These are phyloP conservation scores for Sporobolomyces pararoseus DNA, from an alignment of 768 basidiomycete genomes.

Conservation along the genomic window DNA sequence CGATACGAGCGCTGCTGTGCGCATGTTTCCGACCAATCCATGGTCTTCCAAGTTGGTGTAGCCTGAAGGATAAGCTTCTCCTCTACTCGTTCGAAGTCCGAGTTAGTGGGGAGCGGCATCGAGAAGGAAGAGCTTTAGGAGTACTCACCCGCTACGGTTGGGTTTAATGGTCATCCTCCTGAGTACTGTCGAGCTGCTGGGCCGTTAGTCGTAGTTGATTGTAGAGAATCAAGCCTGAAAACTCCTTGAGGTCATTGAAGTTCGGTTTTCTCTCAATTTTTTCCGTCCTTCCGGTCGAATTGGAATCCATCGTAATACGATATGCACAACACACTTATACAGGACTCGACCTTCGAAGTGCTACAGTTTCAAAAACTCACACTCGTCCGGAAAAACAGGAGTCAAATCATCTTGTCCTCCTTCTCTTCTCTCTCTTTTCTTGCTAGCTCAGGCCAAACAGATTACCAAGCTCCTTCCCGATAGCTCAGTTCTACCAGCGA, in stretches of 20 bases:
- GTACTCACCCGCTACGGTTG: constrained; percentile 20
- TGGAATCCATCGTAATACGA: too few species aligned
- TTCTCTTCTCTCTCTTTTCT: not conserved
- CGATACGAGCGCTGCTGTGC: constrained; percentile 34
- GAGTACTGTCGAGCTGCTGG: not conserved
- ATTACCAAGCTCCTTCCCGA: too few species aligned
- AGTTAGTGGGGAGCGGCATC: not conserved
- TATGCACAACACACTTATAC: too few species aligned
- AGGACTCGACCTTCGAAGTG: too few species aligned
- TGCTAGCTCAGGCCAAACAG: too few species aligned
- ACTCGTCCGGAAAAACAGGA: not conserved
- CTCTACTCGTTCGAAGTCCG: not conserved
- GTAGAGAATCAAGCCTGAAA: too few species aligned
- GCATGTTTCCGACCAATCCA: constrained; percentile 36
- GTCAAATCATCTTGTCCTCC: not conserved
- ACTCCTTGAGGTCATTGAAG: too few species aligned
- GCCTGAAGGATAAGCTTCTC: not conserved
- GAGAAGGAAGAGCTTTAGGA: not conserved
- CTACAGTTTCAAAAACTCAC: too few species aligned
- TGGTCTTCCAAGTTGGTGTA: constrained; percentile 29
- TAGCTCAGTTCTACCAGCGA: too few species aligned
- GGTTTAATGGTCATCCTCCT: constrained; percentile 25
- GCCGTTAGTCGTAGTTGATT: too few species aligned
- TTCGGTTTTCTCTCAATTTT: too few species aligned
- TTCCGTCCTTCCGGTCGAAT: too few species aligned